phyloP scores from a whole-genome alignment of 441 rosid species.

The California macrophylla region DNA sequence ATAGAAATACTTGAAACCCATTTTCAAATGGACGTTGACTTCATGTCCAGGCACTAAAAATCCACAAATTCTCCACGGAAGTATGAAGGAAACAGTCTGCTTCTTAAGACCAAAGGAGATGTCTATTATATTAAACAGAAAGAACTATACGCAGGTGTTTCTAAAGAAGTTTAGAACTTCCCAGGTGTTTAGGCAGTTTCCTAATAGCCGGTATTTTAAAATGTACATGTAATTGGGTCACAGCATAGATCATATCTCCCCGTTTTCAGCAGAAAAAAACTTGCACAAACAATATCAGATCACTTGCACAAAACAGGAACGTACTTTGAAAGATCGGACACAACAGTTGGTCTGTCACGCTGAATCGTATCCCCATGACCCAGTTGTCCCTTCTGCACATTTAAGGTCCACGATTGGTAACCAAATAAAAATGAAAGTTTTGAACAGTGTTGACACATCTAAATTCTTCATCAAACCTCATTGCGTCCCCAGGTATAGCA shows the following conservation, averaged over 20 bases:
- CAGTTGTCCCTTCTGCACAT: conserved; percentile 79
- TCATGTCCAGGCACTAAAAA: background rate
- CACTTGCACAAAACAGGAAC: conserved; percentile 12
- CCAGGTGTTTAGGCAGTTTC: background rate
- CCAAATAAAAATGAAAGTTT: background rate
- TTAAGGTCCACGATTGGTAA: conserved; percentile 12
- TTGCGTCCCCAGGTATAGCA: conserved; percentile 98
- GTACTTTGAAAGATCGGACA: conserved; percentile 83
- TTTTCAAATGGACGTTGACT: background rate
- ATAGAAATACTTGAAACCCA: background rate
- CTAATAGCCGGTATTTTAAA: background rate
- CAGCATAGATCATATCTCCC: background rate
- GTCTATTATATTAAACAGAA: background rate
- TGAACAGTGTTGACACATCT: background rate
- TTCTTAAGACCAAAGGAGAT: background rate
- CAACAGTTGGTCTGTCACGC: conserved; percentile 87
- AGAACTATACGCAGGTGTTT: background rate
- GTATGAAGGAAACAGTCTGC: background rate
- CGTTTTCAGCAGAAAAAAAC: background rate
- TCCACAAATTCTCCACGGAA: background rate
- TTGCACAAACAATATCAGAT: background rate
- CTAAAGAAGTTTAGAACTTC: background rate
- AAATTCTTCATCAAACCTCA: conserved; percentile 43
- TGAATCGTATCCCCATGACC: conserved; percentile 88
- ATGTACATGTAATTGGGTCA: background rate